Evolutionary conservation across 148 eudicot species (phyloP).

Genomic region (Linanthus parryae): DNA sequence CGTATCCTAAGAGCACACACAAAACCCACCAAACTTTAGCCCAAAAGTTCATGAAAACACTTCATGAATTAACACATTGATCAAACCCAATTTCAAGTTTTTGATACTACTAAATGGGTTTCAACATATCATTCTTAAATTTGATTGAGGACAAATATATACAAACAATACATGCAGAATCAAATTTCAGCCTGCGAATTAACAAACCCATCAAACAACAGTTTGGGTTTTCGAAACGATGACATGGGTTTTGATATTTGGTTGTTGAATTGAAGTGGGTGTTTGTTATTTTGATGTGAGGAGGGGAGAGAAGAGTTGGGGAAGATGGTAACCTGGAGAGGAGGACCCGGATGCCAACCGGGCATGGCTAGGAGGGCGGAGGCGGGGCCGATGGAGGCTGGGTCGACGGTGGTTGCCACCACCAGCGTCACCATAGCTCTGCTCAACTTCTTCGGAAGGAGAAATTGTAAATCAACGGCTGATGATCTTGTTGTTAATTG

Average conservation of each 20-base stretch:
- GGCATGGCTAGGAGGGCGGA: conserved; percentile 56
- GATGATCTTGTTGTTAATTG: too few species aligned
- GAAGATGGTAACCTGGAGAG: conserved; percentile 29
- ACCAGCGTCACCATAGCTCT: conserved; percentile 44
- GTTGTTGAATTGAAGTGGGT: too few species aligned
- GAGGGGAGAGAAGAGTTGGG: not conserved
- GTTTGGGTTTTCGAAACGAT: too few species aligned
- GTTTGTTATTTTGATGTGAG: not conserved
- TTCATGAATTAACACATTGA: not conserved
- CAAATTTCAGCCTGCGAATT: not conserved
- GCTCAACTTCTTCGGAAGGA: too few species aligned
- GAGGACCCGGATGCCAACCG: conserved; percentile 47
- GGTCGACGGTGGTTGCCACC: conserved; percentile 60
- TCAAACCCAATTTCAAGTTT: too few species aligned
- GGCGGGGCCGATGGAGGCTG: conserved; percentile 54
- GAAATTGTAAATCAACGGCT: too few species aligned
- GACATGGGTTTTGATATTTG: too few species aligned
- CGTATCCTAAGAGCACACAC: conserved; percentile 25
- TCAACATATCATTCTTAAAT: too few species aligned
- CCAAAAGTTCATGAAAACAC: not conserved
- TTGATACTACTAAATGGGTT: too few species aligned
- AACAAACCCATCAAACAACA: not conserved
- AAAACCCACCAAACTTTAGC: not conserved
- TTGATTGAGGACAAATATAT: too few species aligned
- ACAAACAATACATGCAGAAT: conserved; percentile 17